Conservation (phyloP, 495 filamentous ascomycete species). For the Cercophora newfieldiana region DNA sequence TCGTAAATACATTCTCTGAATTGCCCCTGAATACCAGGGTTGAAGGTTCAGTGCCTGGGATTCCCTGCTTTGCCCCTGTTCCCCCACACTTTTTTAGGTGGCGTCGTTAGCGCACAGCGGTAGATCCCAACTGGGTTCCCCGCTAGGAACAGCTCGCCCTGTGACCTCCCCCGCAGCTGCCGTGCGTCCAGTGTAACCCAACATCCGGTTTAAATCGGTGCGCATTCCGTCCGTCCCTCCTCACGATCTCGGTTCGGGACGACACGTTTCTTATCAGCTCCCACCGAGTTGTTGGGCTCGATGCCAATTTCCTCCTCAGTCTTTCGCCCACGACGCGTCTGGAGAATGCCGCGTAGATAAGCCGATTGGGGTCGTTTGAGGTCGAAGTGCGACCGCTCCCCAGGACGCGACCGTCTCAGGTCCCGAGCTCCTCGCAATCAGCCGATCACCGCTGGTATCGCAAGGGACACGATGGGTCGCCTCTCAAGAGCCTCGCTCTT, state of each 20-base stretch:
- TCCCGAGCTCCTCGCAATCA: too few relatives aligned
- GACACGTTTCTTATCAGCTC: neutral
- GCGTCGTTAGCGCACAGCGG: neutral
- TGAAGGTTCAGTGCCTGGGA: neutral
- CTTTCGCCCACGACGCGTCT: neutral
- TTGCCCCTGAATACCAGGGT: neutral
- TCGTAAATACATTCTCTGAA: neutral
- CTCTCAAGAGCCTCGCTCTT: constrained; percentile 18
- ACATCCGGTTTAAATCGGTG: neutral
- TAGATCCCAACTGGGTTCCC: neutral
- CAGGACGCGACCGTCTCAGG: neutral
- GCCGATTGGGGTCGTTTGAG: neutral
- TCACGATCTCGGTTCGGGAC: neutral
- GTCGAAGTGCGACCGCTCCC: neutral
- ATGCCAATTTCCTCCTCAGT: neutral
- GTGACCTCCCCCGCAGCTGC: neutral
- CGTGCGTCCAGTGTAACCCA: neutral
- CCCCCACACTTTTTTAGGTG: constrained; percentile 7
- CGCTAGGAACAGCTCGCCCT: neutral
- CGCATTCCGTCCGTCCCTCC: neutral
- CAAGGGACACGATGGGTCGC: constrained; percentile 13
- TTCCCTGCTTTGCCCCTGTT: neutral
- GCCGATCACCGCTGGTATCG: neutral
- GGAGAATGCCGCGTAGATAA: neutral
- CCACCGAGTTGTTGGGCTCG: neutral